phyloP scores from a whole-genome alignment of 768 basidiomycete genomes.

The Suillus cothurnatus region DNA sequence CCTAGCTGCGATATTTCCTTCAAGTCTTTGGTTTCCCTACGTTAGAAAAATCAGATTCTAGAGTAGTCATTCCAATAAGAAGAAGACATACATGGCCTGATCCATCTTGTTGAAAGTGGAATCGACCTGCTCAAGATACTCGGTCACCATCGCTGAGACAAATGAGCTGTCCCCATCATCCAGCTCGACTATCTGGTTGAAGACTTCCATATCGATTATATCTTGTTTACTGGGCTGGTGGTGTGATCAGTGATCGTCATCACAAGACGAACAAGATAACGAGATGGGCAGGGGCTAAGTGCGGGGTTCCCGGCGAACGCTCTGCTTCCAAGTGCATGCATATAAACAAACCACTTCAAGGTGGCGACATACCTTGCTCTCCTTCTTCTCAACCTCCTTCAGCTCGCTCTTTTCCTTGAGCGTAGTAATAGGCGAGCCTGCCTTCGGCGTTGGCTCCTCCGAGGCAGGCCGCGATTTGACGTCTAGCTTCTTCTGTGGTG shows the following conservation, averaged over 20 bases:
- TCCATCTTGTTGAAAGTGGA: slow-evolving; percentile 81
- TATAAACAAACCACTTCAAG: neutral
- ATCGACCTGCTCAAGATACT: slow-evolving; percentile 81
- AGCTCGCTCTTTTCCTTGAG: slow-evolving; percentile 10
- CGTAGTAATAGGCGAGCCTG: slow-evolving; percentile 16
- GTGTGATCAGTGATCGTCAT: neutral
- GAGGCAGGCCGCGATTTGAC: slow-evolving; percentile 33
- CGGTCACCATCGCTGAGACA: slow-evolving; percentile 73
- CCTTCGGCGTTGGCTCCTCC: slow-evolving; percentile 20
- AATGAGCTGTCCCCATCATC: slow-evolving; percentile 82
- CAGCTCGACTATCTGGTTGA: slow-evolving; percentile 87
- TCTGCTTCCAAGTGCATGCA: neutral
- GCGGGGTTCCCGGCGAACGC: slow-evolving; percentile 4
- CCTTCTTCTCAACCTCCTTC: slow-evolving; percentile 22
- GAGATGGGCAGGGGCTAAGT: slow-evolving; percentile 4
- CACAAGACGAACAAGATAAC: neutral
- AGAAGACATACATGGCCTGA: slow-evolving; percentile 65
- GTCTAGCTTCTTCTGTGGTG: slow-evolving; percentile 33
- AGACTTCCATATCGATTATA: slow-evolving; percentile 77
- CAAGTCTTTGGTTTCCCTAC: slow-evolving; percentile 62
- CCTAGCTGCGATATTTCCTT: slow-evolving; percentile 70
- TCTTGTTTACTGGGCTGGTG: slow-evolving; percentile 23
- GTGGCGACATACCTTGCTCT: slow-evolving; percentile 27
- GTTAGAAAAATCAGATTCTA: slow-evolving; percentile 16
- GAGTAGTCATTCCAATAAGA: slow-evolving; percentile 9